phyloP scores from a whole-genome alignment of 2,329 filamentous ascomycete genomes.

The Talaromyces sp. region DNA sequence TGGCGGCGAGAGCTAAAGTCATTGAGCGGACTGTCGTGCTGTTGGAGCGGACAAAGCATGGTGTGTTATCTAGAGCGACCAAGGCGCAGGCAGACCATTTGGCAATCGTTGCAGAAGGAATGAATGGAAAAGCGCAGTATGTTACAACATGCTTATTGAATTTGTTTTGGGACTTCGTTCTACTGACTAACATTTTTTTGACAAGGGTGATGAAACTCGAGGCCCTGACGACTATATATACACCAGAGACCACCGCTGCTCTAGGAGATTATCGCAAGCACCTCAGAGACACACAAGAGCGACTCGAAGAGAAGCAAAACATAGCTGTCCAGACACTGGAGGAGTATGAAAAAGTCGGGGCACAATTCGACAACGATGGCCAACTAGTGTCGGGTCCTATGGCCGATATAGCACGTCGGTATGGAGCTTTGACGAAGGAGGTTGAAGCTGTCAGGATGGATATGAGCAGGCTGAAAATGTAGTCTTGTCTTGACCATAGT shows the following conservation, averaged over 20 bases:
- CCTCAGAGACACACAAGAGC: slow-evolving; percentile 21
- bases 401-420: slow-evolving; percentile 31
- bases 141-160: slow-evolving; percentile 6
- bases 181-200: not conserved
- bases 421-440: slow-evolving; percentile 31
- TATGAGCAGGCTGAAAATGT: slow-evolving; percentile 23
- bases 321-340: slow-evolving; percentile 27
- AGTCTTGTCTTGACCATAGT: not conserved
- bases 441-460: slow-evolving; percentile 31
- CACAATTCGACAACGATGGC: not conserved
- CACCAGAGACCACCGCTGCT: slow-evolving; percentile 29
- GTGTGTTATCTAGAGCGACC: slow-evolving; percentile 27
- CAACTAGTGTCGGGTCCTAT: slow-evolving; percentile 20
- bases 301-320: slow-evolving; percentile 24
- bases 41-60: slow-evolving; percentile 36
- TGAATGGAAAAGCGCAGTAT: slow-evolving; percentile 34
- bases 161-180: not conserved
- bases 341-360: slow-evolving; percentile 27
- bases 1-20: slow-evolving; percentile 25
- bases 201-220: slow-evolving; percentile 34
- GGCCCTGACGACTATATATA: slow-evolving; percentile 31
- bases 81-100: slow-evolving; percentile 36
- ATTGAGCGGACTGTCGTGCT: slow-evolving; percentile 33
- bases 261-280: slow-evolving; percentile 28
- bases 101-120: slow-evolving; percentile 29